These are phyloP conservation scores for Nyssa sinensis DNA, from an alignment of 148 eudicot species.

Conservation along the genomic window DNA sequence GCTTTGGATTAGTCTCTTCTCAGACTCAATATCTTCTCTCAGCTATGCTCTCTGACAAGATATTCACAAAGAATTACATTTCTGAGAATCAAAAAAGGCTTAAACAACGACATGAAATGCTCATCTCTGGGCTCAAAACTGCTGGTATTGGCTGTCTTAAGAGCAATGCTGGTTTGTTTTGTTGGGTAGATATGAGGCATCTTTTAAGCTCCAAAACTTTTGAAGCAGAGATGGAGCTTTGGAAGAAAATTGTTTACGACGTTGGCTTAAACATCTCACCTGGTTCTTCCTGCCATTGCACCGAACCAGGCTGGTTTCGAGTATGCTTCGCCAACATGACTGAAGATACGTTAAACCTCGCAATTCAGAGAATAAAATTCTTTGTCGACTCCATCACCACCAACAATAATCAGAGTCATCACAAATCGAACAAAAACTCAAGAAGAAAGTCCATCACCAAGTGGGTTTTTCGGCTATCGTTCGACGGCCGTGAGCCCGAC, in stretches of 20 bases:
- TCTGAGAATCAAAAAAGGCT: slow-evolving; percentile 44
- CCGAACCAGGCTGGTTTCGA: slow-evolving; percentile 85
- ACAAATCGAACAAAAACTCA: slow-evolving; percentile 28
- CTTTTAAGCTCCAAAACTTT: slow-evolving; percentile 45
- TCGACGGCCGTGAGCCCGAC: slow-evolving; percentile 39
- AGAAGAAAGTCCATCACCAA: slow-evolving; percentile 53
- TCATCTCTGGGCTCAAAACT: slow-evolving; percentile 44
- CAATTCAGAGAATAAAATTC: slow-evolving; percentile 51
- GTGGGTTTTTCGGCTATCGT: slow-evolving; percentile 83
- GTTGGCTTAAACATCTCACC: slow-evolving; percentile 70
- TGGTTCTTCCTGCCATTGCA: slow-evolving; percentile 76
- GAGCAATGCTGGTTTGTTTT: slow-evolving; percentile 64
- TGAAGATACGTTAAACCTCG: slow-evolving; percentile 43
- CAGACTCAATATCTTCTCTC: slow-evolving; percentile 74
- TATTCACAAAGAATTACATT: slow-evolving; percentile 45
- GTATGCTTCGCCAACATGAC: slow-evolving; percentile 75
- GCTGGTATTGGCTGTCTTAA: slow-evolving; percentile 58
- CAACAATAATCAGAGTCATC: slow-evolving; percentile 22
- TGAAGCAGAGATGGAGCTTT: slow-evolving; percentile 64
- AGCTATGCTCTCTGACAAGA: slow-evolving; percentile 54
- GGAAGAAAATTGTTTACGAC: slow-evolving; percentile 64
- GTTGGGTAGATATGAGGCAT: slow-evolving; percentile 79
- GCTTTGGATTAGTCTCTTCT: slow-evolving; percentile 73
- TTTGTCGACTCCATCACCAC: slow-evolving; percentile 32
- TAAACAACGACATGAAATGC: slow-evolving; percentile 30